Base-by-base conservation (phyloP, 176 grass and related monocot species). In the Themeda triandra region DNA sequence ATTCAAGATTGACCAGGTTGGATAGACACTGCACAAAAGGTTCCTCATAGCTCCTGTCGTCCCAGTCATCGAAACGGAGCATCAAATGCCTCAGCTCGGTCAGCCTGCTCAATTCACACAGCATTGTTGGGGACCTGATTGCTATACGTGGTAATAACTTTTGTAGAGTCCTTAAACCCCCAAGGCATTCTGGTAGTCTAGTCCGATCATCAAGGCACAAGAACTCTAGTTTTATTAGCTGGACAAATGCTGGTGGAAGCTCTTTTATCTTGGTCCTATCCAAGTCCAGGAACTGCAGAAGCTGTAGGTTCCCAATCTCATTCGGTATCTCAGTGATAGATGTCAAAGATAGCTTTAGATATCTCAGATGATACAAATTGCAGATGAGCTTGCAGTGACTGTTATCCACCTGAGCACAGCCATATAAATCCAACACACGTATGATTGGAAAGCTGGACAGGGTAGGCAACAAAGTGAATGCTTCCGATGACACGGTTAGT, bases 351-450 rank as follows among this genome's bases (percentile, higher is more conserved):
- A 86, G 30, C 0, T 6, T 2, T 42, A 86, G 10, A 45, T n/a
- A 82, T 19, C 80, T 85, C 4, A 85, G 5, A 11, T 78, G 64
- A 35, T 70, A 62, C 8, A 71, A 24, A 11, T 19, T 71, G 49
- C 83, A 85, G 0, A 85, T 70, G 10, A 45, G 49, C 5, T 37
- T 75, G 13, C 8, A 56, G 6, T n/a, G 63, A 15, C 15, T 24
- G 40, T 80, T 53, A 10, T 40, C 12, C 17, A 86, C 68, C 13
- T 73, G 6, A 6, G 1, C 1, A 23, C 83, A 85, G 1, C 14
- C 3, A 28, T 10, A 7, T 36, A 86, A 86, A 21, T 86, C 29
- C 23, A 86, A 46, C 23, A 44, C 66, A 40, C 82, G 33, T 36
- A 39, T 25, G 21, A 77, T 6, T 6, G 45, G 28, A 32, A 85